Conservation (phyloP, 108 stramenopile species). For the Cyclotella atomus region DNA sequence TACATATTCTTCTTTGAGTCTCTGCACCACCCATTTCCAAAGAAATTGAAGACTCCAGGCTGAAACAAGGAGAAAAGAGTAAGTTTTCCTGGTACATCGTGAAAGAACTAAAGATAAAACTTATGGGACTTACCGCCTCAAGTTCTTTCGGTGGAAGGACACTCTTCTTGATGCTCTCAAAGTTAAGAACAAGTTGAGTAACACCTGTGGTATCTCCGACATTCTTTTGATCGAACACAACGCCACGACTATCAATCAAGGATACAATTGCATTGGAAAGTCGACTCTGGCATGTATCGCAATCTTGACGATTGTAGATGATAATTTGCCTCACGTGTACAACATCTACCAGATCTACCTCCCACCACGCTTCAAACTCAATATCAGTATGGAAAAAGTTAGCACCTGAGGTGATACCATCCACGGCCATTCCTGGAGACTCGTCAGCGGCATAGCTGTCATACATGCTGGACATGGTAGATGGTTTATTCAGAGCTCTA, state of each 20-base stretch:
- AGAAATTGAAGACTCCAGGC: not conserved
- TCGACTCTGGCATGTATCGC: not conserved
- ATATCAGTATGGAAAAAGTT: slow-evolving; percentile 6
- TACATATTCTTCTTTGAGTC: not conserved
- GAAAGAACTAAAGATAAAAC: not conserved
- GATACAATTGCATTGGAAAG: slow-evolving; percentile 13
- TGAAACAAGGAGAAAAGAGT: not conserved
- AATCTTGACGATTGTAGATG: slow-evolving; percentile 1
- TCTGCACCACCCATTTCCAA: slow-evolving; percentile 1
- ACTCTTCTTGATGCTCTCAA: not conserved
- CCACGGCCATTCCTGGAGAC: not conserved
- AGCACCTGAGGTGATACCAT: not conserved
- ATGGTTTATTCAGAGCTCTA: slow-evolving; percentile 3
- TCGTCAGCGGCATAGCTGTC: not conserved
- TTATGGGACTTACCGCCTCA: not conserved
- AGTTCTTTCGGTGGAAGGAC: not conserved
- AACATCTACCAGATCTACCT: not conserved
- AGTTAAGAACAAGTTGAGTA: not conserved
- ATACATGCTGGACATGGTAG: slow-evolving; percentile 4
- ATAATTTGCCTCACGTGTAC: slow-evolving; percentile 1
- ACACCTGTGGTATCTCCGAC: slow-evolving; percentile 1
- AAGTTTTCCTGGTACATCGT: no score
- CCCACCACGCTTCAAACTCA: slow-evolving; percentile 13
- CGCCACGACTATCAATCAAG: not conserved
- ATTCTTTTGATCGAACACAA: not conserved